phyloP scores from a whole-genome alignment of 169 alveolate genomes.

The Cryptosporidium ryanae region DNA sequence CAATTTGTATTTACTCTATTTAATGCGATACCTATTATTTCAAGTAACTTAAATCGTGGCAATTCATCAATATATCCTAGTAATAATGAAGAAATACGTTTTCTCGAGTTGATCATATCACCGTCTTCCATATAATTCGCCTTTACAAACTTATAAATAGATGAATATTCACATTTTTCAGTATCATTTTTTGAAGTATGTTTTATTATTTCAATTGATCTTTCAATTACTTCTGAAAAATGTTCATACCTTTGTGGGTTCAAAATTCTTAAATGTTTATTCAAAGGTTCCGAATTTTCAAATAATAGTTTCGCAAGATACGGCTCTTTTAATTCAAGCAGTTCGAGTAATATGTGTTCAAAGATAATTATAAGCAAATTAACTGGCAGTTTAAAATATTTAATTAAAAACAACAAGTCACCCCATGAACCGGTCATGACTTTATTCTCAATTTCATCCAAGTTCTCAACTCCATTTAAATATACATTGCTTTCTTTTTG shows the following conservation, averaged over 20 bases:
- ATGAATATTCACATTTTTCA: conserved; percentile 5
- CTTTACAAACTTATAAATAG: conserved; percentile 11
- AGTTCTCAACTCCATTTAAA: conserved; percentile 26
- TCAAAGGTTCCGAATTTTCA: conserved; percentile 7
- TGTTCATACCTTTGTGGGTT: conserved; percentile 2
- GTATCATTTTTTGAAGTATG: neutral
- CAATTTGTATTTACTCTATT: neutral
- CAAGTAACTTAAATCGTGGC: conserved; percentile 6
- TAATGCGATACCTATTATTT: conserved; percentile 35
- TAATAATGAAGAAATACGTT: conserved; percentile 16
- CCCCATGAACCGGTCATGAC: conserved; percentile 29
- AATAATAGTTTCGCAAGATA: conserved; percentile 37
- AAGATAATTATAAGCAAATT: conserved; percentile 9
- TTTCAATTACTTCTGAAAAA: conserved; percentile 21
- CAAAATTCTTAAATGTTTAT: neutral
- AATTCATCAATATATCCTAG: neutral
- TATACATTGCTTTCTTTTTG: conserved; percentile 20
- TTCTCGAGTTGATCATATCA: conserved; percentile 26
- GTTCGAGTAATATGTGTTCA: conserved; percentile 53
- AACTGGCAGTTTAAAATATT: conserved; percentile 25
- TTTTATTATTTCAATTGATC: conserved; percentile 7
- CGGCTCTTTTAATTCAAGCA: conserved; percentile 51
- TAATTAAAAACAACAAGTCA: conserved; percentile 15
- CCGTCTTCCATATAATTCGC: conserved; percentile 28
- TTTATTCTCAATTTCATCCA: conserved; percentile 7